phyloP scores from a whole-genome alignment of 1,284 basidiomycete genomes.

The Marasmius tenuissimus region DNA sequence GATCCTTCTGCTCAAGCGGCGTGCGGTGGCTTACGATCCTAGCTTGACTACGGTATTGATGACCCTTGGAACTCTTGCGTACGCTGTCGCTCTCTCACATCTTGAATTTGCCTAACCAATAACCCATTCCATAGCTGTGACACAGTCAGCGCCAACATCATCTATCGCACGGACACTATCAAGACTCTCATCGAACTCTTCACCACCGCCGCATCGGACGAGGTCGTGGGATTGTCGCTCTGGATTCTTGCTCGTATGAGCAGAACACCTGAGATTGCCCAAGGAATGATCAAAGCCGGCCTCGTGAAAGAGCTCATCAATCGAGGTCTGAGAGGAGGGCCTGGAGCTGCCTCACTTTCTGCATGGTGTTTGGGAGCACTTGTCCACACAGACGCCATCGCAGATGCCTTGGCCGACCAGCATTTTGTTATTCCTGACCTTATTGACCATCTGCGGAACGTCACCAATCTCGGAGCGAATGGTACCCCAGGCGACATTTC shows the following conservation, averaged over 20 bases:
- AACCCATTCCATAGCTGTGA: conserved; percentile 2
- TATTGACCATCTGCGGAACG: conserved; percentile 18
- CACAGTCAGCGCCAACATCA: conserved; percentile 13
- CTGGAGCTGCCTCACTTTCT: conserved; percentile 16
- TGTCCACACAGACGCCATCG: conserved; percentile 21
- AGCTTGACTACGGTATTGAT: conserved; percentile 10
- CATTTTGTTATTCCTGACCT: conserved; percentile 13
- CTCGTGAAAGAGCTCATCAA: conserved; percentile 6
- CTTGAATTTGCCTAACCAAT: not conserved
- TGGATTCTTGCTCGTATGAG: conserved; percentile 13
- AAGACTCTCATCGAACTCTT: conserved; percentile 13
- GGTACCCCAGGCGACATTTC: conserved; percentile 15
- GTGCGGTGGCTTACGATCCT: conserved; percentile 3
- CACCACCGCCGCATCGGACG: conserved; percentile 6
- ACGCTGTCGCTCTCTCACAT: not conserved
- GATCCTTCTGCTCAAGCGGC: conserved; percentile 10
- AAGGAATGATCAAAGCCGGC: conserved; percentile 11
- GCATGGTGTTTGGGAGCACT: conserved; percentile 23
- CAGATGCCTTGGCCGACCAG: conserved; percentile 18
- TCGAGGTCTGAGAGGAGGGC: conserved; percentile 3
- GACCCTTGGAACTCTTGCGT: conserved; percentile 10
- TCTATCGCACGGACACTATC: conserved; percentile 12
- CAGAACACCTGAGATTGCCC: conserved; percentile 10
- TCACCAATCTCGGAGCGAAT: conserved; percentile 5
- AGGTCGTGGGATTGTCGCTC: conserved; percentile 6